phyloP scores from a whole-genome alignment of 2,329 filamentous ascomycete species.

The Drechslera avenae region DNA sequence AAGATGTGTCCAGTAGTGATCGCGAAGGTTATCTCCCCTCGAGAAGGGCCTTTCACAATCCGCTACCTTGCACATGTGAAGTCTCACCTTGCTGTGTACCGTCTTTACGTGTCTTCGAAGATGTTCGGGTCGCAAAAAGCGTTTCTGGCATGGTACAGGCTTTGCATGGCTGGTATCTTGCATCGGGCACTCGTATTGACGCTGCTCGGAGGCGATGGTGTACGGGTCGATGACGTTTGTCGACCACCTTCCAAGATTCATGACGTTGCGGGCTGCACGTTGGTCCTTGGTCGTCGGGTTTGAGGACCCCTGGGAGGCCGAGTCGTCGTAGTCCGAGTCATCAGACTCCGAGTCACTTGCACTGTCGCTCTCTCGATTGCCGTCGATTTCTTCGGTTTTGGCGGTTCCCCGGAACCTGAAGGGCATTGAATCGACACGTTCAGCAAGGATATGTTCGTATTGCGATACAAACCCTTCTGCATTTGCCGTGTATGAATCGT shows the following conservation, averaged over 20 bases:
- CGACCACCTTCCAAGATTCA: too few species aligned
- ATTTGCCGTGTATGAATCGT: not conserved
- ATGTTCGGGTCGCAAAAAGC: constrained; percentile 29
- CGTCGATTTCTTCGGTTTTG: too few species aligned
- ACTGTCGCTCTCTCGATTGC: too few species aligned
- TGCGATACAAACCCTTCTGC: not conserved
- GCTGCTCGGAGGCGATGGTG: not conserved
- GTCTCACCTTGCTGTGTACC: constrained; percentile 15
- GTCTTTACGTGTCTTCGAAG: constrained; percentile 29
- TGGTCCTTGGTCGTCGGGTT: too few species aligned
- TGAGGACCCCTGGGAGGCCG: too few species aligned
- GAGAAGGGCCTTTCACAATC: constrained; percentile 20
- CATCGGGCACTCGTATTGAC: constrained; percentile 16
- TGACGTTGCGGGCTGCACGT: too few species aligned
- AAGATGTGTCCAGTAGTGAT: constrained; percentile 37
- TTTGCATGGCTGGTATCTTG: not conserved
- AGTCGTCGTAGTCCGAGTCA: too few species aligned
- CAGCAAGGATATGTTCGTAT: too few species aligned
- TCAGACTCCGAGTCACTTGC: too few species aligned
- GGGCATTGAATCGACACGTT: too few species aligned
- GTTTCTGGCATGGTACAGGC: constrained; percentile 6
- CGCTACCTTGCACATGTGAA: constrained; percentile 20
- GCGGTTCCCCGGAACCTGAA: too few species aligned
- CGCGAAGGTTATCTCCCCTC: constrained; percentile 30
- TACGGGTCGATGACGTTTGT: too few species aligned